Conservation (phyloP, 331 rosid genomes). For the Quercus phellos region DNA sequence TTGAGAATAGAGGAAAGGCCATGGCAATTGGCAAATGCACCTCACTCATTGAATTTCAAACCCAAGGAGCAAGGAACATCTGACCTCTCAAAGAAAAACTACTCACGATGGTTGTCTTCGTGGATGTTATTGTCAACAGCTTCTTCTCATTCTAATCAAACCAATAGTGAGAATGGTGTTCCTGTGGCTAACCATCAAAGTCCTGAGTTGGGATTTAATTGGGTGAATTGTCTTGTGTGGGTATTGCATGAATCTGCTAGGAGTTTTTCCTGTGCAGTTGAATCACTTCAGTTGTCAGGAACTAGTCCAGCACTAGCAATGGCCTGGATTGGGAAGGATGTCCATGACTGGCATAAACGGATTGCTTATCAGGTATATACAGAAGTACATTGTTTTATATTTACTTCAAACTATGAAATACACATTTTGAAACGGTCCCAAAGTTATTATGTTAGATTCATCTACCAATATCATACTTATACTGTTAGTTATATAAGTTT, state of each 20-base stretch:
- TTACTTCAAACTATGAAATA: neutral
- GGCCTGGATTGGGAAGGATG: conserved; percentile 81
- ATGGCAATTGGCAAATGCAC: conserved; percentile 14
- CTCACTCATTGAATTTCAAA: conserved; percentile 22
- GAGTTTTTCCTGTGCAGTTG: conserved; percentile 56
- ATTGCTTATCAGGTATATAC: conserved; percentile 51
- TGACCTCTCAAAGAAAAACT: conserved; percentile 18
- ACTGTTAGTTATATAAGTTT: neutral
- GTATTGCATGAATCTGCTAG: conserved; percentile 56
- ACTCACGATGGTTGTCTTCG: conserved; percentile 26
- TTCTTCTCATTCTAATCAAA: conserved; percentile 26
- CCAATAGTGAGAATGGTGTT: conserved; percentile 25
- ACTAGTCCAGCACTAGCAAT: conserved; percentile 52
- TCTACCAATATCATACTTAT: neutral
- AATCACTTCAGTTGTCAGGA: conserved; percentile 44
- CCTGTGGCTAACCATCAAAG: conserved; percentile 15
- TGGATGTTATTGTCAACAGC: conserved; percentile 20
- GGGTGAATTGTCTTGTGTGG: conserved; percentile 49
- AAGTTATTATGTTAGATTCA: neutral
- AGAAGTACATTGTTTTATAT: neutral
- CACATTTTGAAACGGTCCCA: neutral
- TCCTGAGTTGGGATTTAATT: conserved; percentile 28
- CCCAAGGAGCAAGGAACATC: conserved; percentile 30
- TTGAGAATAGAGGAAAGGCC: conserved; percentile 29
- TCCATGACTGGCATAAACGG: conserved; percentile 51